Evolutionary conservation across 23 red algal genomes (phyloP).

Genomic region (Chondrus crispus): DNA sequence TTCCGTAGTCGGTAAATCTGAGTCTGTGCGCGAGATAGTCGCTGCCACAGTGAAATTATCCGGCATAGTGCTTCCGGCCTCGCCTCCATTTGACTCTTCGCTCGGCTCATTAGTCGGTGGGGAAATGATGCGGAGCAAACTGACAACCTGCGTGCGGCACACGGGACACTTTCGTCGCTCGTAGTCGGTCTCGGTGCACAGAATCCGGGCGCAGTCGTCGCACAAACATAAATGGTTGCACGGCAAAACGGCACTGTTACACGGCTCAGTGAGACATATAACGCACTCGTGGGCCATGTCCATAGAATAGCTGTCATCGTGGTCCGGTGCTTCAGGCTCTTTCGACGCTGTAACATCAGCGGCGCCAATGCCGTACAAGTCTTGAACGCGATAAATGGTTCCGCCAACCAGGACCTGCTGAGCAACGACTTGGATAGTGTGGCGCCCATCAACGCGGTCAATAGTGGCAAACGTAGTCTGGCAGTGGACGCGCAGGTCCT

Average conservation of each 20-base stretch:
- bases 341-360: conserved; percentile 4
- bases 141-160: conserved; percentile 17
- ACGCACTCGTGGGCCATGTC: conserved; percentile 57
- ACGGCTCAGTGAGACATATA: conserved; percentile 80
- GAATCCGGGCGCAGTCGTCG: conserved; percentile 68
- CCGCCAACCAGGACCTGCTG: conserved; percentile 70
- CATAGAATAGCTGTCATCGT: not conserved
- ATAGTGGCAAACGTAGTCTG: conserved; percentile 74
- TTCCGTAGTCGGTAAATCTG: too few relatives aligned
- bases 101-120: too few relatives aligned
- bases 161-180: conserved; percentile 46
- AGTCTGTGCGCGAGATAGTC: too few relatives aligned
- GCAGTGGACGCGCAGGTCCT: not conserved
- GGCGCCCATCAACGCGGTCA: not conserved
- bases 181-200: not conserved
- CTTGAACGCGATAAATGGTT: conserved; percentile 63
- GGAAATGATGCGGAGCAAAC: conserved; percentile 14
- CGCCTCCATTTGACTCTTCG: too few relatives aligned
- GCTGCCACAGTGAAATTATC: too few relatives aligned
- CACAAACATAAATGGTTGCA: conserved; percentile 94
- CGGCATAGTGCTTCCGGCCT: too few relatives aligned
- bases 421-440: conserved; percentile 20
- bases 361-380: conserved; percentile 83
- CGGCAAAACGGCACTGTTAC: conserved; percentile 69
- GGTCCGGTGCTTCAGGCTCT: not conserved